Evolutionary conservation across 371 early-diverging fungal genomes (phyloP), one percentile per base, ranked within the genome.

Genomic region (Blakeslea trispora): DNA sequence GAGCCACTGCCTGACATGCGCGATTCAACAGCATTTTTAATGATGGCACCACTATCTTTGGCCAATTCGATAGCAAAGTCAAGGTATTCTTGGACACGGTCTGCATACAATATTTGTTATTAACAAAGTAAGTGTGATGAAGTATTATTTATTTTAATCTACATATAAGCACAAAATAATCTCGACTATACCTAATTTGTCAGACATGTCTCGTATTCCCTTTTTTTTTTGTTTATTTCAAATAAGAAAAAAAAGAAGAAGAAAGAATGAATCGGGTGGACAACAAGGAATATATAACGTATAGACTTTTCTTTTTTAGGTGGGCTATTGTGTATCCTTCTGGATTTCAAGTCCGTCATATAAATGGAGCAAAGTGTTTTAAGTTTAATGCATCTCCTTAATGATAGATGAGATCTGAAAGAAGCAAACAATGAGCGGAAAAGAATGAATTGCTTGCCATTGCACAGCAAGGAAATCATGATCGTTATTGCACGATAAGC

Each of bases 31-130:
- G 87, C 88, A 10, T 72, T 71, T 45, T 73, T 74, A 39, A 90
- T 84, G 53, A 86, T 71, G 13, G 76, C 75, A 22, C 88, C 90
- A 8, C 85, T 86, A 45, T 83, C 69, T 48, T 76, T 68, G 15
- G 90, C 88, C n/a, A 84, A 63, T 37, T 64, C 61, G 50, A 78
- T 78, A 35, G 79, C 83, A 56, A 86, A 84, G 2, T 67, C 53
- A 24, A 82, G 60, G 59, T 81, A 81, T 45, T 77, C 69, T 35
- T 75, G 53, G 34, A 82, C 32, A 37, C 22, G 43, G 32, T 50
- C 63, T 63, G n/a, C 15, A 4, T 9, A 19, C 7, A 28, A 11
- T 15, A 14, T 23, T 21, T n/a, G 10, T 23, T 45, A 45, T 13
- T 5, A 45, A 13, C 24, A 17, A 6, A n/a, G n/a, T n/a, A n/a